These are phyloP conservation scores for Lathyrus aphaca DNA, from an alignment of 306 rosid genomes.

Conservation along the genomic window DNA sequence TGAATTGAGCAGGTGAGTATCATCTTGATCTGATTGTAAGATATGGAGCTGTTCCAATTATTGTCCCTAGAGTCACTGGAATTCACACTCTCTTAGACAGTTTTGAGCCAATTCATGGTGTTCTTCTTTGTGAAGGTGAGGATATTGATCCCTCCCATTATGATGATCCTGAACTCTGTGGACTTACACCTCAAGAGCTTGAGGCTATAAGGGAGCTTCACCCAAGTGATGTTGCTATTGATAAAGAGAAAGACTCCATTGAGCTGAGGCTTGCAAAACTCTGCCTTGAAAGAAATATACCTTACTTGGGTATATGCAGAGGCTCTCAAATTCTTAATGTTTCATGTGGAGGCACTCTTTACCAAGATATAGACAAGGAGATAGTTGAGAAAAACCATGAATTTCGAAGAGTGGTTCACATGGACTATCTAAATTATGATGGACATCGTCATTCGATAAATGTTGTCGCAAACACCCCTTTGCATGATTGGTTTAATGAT, in stretches of 20 bases:
- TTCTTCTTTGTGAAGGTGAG: conserved; percentile 81
- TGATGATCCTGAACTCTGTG: conserved; percentile 49
- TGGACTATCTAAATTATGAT: conserved; percentile 62
- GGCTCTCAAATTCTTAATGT: conserved; percentile 78
- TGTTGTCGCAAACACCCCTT: conserved; percentile 35
- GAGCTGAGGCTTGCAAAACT: conserved; percentile 72
- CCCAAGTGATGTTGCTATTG: conserved; percentile 67
- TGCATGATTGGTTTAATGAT: conserved; percentile 52
- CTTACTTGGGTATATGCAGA: conserved; percentile 76
- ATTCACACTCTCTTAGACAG: conserved; percentile 66
- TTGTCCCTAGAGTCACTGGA: conserved; percentile 71
- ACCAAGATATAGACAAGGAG: conserved; percentile 71
- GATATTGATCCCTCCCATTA: conserved; percentile 79
- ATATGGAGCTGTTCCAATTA: conserved; percentile 76
- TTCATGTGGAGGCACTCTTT: conserved; percentile 76
- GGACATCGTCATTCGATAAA: conserved; percentile 45
- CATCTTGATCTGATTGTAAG: conserved; percentile 81
- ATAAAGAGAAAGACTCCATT: conserved; percentile 72
- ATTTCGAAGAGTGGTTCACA: conserved; percentile 50
- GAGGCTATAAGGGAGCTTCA: conserved; percentile 64
- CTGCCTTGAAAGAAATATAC: conserved; percentile 69
- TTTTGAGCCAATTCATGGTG: conserved; percentile 86
- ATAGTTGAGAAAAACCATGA: conserved; percentile 35
- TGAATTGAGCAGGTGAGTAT: conserved; percentile 54
- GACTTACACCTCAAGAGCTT: conserved; percentile 56